Conservation (phyloP, 2,329 filamentous ascomycete genomes). For the Cladophialophora yegresii region DNA sequence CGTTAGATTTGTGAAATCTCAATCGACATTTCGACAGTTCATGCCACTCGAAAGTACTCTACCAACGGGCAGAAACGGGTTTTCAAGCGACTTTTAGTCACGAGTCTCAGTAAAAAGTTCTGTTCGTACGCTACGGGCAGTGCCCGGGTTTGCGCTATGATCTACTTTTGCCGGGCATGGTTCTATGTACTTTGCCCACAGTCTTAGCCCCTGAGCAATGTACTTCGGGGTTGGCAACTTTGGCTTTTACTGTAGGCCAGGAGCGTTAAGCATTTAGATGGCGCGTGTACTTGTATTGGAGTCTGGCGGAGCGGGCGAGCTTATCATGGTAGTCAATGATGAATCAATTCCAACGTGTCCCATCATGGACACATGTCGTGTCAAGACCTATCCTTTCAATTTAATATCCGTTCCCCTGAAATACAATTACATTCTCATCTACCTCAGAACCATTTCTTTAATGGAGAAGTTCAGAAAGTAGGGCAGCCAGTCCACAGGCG, state of each 20-base stretch:
- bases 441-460: too few species aligned
- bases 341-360: not conserved
- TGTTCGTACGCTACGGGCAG: not conserved
- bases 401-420: not conserved
- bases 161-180: not conserved
- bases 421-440: too few species aligned
- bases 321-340: not conserved
- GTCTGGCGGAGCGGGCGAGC: not conserved
- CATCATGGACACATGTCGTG: not conserved
- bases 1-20: not conserved
- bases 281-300: not conserved
- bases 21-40: not conserved
- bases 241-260: not conserved
- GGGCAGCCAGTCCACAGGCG: too few species aligned
- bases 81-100: not conserved
- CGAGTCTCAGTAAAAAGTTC: not conserved
- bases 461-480: too few species aligned
- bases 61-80: not conserved
- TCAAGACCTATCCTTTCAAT: not conserved
- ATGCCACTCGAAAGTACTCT: not conserved
- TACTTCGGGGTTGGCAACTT: not conserved
- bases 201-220: not conserved
- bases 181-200: not conserved
- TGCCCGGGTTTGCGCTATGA: not conserved
- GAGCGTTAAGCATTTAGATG: not conserved